Evolutionary conservation across 73 alveolate genomes (phyloP), one percentile per base, ranked within the genome.

Genomic region (Paramecium tetraurelia): DNA sequence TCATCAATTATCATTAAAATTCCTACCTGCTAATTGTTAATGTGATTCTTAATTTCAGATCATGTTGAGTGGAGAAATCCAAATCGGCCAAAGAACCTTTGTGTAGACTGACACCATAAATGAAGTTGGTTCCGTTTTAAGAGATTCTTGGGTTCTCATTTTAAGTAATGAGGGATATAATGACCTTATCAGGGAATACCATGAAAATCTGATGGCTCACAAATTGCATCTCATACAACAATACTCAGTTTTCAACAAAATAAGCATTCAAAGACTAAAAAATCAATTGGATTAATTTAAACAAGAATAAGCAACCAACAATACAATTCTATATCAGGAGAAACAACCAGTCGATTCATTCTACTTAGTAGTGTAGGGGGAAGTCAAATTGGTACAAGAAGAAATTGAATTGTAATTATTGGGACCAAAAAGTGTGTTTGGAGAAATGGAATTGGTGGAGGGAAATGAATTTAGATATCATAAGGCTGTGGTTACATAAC

Each of bases 351-450:
- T 27, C 5, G 84, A 63, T 12, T 63, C 84, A 63, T 27, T 63
- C 14, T 63, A 63, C 12, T 24, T 63, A 22, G n/a, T 63, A 3
- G 46, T 63, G 3, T 31, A 14, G 14, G 84, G 84, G 3, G 84
- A 63, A 6, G n/a, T 63, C 46, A 63, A 63, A 63, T 63, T 63
- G 9, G 6, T 63, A 27, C 12, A 63, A 63, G 50, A 63, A 7
- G 84, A 33, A 27, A 63, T 63, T 27, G 84, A 63, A 27, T 27
- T 63, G 5, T 27, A 63, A 24, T 63, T 63, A 63, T 27, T 63
- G 84, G 84, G 84, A 27, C 44, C 84, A 7, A 63, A 63, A 33
- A 12, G 84, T 63, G 84, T 63, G 2, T 63, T 63, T 63, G 84
- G 84, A 27, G 84, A 63, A 33, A 63, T 63, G 84, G 84, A 63